Base-by-base conservation (phyloP, 1,284 basidiomycete species). In the Agroathelia rolfsii region DNA sequence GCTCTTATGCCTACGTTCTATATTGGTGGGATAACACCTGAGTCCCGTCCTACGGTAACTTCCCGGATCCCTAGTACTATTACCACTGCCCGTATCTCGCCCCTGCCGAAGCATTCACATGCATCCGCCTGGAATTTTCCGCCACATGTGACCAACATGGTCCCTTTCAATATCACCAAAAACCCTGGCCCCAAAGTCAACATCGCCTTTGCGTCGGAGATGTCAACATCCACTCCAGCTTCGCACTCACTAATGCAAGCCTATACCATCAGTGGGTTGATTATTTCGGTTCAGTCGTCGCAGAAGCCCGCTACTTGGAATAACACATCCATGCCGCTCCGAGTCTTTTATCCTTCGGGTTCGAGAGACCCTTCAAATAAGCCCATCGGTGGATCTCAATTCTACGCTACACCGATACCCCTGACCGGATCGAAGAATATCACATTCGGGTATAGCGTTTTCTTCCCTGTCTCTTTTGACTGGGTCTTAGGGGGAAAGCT, bases 401-500 rank as follows among this genome's bases (percentile, higher is more conserved):
- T 84, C 51, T 84, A 83, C 44, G 75, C 76, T 0, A 44, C 57
- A 4, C 78, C 77, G 2, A 50, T 80, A 13, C 56, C 66, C 13
- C 45, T 80, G 11, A 35, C 49, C 0, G 34, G 48, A 7, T 75
- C 76, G 6, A 46, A 41, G n/a, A 73, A 61, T 36, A 69, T 76
- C 12, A 64, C 69, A 3, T 46, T 84, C 24, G 52, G 48, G 20
- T 84, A 80, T 47, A 70, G 69, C 45, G 72, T 77, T 5, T 81
- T 72, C 48, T 82, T 84, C 43, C 75, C 76, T 0, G 40, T 32
- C 0, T 62, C 69, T 41, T 83, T 82, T 38, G 61, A 79, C 24
- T 84, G 71, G 64, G 79, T 80, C 7, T 59, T 65, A 33, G 80
- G 64, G 8, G 81, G 79, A 6, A 83, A 85, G 51, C 45, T 84